These are phyloP conservation scores for Rhynchospora breviuscula DNA, from an alignment of 176 grass and related monocot genomes.

Conservation along the genomic window DNA sequence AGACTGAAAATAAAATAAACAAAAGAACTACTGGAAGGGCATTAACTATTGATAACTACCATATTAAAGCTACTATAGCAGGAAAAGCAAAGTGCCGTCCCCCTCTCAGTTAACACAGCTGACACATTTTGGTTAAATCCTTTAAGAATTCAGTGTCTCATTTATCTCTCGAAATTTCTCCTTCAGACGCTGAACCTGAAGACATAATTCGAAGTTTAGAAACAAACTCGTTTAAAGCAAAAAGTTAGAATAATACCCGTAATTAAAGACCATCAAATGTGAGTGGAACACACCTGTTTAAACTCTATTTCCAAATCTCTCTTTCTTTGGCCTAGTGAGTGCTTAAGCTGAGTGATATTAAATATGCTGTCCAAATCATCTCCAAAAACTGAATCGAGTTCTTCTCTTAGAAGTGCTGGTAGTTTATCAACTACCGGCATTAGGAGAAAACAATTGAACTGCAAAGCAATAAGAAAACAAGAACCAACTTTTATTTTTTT, in stretches of 20 bases:
- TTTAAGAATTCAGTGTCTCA: slow-evolving; percentile 52
- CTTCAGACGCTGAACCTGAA: slow-evolving; percentile 75
- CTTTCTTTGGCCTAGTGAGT: slow-evolving; percentile 54
- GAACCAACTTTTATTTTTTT: not conserved
- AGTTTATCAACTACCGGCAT: slow-evolving; percentile 94
- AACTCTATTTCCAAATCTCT: slow-evolving; percentile 63
- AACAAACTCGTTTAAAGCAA: not conserved
- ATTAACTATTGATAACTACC: not conserved
- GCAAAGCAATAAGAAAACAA: slow-evolving; percentile 24
- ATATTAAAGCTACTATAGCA: not conserved
- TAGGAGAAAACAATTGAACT: slow-evolving; percentile 98
- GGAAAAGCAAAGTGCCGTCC: not conserved
- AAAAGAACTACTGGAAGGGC: not conserved
- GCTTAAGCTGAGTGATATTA: slow-evolving; percentile 54
- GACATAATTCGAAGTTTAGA: not conserved
- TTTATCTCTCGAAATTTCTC: slow-evolving; percentile 89
- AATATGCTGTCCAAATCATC: slow-evolving; percentile 71
- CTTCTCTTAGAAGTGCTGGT: slow-evolving; percentile 71
- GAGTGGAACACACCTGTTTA: slow-evolving; percentile 41
- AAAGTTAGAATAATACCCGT: not conserved
- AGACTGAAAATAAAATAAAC: not conserved
- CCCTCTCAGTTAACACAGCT: not conserved
- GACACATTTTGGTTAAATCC: slow-evolving; percentile 21
- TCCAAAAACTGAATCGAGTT: slow-evolving; percentile 68
- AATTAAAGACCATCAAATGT: not conserved